Base-by-base conservation (phyloP, 441 rosid genomes). In the Biscutella laevigata region DNA sequence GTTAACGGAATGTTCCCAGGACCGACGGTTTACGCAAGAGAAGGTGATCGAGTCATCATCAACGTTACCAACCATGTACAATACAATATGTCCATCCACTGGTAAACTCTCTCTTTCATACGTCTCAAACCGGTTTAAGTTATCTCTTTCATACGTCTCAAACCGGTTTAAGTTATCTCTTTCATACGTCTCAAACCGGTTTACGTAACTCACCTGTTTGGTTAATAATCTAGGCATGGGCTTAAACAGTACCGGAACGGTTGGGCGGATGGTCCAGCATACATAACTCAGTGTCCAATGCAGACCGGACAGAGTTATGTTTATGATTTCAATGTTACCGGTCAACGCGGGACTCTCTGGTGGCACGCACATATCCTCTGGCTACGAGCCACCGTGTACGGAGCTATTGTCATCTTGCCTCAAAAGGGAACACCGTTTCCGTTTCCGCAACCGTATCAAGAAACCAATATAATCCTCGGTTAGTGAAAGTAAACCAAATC, bases 261-360 rank as follows among this genome's bases (percentile, higher is more conserved):
- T 34, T 74, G 78, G 78, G 73, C 72, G 0, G 78, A 73, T 62
- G 74, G 78, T 58, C 74, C 72, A 34, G 74, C 74, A 16, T 73
- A 44, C 57, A 77, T 78, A 61, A 81, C 88, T 14, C 84, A 81
- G 17, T 81, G 84, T 26, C 88, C 84, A 4, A 76, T 81, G 26
- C 68, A 81, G 22, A 76, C 77, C 6, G 78, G 83, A 15, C 71
- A 66, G 14, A 78, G 77, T 60, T 81, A 77, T 53, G 46, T 70
- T 4, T 82, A 82, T 14, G 66, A 70, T 53, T 75, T 79, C 43
- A 82, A 72, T 11, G 71, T 79, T 30, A 77, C 82, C 1, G 85
- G 77, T 8, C 88, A 82, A 53, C 74, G 83, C 13, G 88, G 85
- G 17, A 82, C 85, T 17, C 53, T 79, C 57, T 38, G 74, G 73